Percentiles rank a stretch among this genome's conserved stretches.
Conservation (phyloP, 2,329 filamentous ascomycete species). For the Fusarium compactum region DNA sequence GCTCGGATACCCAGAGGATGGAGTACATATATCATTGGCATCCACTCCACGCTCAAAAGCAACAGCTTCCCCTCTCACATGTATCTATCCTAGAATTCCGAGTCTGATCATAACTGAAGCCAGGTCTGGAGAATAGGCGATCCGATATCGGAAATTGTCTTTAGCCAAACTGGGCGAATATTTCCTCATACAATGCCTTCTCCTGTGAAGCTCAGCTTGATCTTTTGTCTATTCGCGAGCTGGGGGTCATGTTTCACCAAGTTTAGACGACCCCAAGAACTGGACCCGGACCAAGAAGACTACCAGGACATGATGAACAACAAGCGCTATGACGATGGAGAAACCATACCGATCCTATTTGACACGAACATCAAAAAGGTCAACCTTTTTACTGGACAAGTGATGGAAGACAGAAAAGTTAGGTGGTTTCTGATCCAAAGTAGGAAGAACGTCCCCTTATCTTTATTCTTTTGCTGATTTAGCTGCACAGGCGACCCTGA, state of each 20-base stretch:
- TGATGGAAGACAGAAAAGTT: not conserved
- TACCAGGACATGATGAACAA: slow-evolving; percentile 3
- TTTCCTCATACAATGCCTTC: not conserved
- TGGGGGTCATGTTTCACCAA: slow-evolving; percentile 6
- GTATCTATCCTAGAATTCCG: not conserved
- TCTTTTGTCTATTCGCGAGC: not conserved
- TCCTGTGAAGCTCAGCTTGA: not conserved
- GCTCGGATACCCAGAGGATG: not conserved
- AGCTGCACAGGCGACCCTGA: not conserved
- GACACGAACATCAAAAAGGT: slow-evolving; percentile 1
- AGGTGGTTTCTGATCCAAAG: not conserved
- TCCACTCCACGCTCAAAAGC: not conserved
- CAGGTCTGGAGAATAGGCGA: not conserved
- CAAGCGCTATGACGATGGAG: not conserved
- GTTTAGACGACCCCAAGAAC: not conserved
- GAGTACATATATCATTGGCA: not conserved
- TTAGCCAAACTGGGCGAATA: not conserved
- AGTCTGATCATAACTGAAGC: not conserved
- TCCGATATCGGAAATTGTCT: not conserved
- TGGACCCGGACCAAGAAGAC: not conserved
- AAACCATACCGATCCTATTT: not conserved
- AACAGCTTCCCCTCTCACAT: not conserved
- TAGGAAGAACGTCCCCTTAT: not conserved
- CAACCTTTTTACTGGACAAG: slow-evolving; percentile 1
- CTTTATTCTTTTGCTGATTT: not conserved